These are phyloP conservation scores for Candida piceae DNA, from an alignment of 805 yeast species.

Conservation along the genomic window DNA sequence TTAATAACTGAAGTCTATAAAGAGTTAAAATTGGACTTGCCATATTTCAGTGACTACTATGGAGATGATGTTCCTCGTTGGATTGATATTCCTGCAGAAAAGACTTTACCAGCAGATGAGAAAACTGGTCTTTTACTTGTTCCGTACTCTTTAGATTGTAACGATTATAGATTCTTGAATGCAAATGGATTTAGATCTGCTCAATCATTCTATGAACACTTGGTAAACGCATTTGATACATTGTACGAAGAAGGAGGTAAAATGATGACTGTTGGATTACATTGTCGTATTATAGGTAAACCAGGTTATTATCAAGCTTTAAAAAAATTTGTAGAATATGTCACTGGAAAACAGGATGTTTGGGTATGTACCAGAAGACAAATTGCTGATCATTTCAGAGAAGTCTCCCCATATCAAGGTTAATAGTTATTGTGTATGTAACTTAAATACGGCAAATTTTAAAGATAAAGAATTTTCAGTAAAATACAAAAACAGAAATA, in stretches of 20 bases:
- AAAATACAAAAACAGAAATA: too few species aligned
- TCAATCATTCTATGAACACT: slow-evolving; percentile 26
- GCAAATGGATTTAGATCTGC: slow-evolving; percentile 27
- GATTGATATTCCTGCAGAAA: slow-evolving; percentile 28
- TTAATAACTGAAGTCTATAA: slow-evolving; percentile 31
- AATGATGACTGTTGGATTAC: slow-evolving; percentile 35
- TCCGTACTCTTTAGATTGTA: slow-evolving; percentile 25
- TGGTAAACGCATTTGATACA: slow-evolving; percentile 33
- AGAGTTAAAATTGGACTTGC: slow-evolving; percentile 27
- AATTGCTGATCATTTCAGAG: slow-evolving; percentile 29
- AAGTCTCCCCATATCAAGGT: slow-evolving; percentile 18
- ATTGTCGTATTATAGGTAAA: slow-evolving; percentile 33
- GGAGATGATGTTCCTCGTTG: slow-evolving; percentile 35
- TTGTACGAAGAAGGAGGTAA: slow-evolving; percentile 34
- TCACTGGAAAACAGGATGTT: slow-evolving; percentile 28
- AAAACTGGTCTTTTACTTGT: slow-evolving; percentile 23
- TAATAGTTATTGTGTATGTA: too few species aligned
- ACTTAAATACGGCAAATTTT: too few species aligned
- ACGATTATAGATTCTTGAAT: slow-evolving; percentile 23
- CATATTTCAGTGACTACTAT: slow-evolving; percentile 33
- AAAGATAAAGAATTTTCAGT: too few species aligned
- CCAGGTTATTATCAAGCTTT: slow-evolving; percentile 33
- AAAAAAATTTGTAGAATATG: slow-evolving; percentile 32
- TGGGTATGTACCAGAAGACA: slow-evolving; percentile 35
- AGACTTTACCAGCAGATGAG: slow-evolving; percentile 11